phyloP scores from a whole-genome alignment of 208 protist genomes.

The Herpetomonas samuelpessoai region DNA sequence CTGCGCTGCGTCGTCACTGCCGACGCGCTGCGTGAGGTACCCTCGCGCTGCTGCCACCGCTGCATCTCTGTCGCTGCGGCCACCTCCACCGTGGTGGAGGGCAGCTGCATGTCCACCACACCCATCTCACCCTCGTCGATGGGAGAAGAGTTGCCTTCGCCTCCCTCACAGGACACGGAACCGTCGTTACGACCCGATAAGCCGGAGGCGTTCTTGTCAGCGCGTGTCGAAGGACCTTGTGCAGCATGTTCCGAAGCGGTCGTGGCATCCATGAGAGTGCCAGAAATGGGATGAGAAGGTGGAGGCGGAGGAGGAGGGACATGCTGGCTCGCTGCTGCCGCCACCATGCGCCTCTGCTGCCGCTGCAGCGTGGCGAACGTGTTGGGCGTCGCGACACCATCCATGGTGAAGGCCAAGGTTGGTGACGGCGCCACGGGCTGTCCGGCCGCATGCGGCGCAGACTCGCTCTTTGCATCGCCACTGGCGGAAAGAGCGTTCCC shows the following conservation, averaged over 20 bases:
- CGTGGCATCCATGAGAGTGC: too few species aligned
- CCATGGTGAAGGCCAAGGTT: conserved; percentile 37
- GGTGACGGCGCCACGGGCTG: conserved; percentile 7
- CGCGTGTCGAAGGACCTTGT: too few species aligned
- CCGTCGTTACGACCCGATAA: too few species aligned
- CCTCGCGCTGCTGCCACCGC: background rate
- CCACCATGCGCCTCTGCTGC: conserved; percentile 26
- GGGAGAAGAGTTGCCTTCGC: conserved; percentile 1
- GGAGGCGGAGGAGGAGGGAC: too few species aligned
- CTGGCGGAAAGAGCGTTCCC: too few species aligned
- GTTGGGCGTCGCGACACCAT: conserved; percentile 60
- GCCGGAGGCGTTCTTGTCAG: too few species aligned
- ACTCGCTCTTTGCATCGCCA: too few species aligned
- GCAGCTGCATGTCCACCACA: conserved; percentile 18
- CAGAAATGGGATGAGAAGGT: too few species aligned
- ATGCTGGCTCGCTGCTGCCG: background rate
- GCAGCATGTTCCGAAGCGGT: too few species aligned
- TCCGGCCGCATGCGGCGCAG: background rate
- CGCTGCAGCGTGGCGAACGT: conserved; percentile 50
- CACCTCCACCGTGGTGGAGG: conserved; percentile 25
- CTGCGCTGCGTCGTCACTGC: too few species aligned
- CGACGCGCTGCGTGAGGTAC: conserved; percentile 1
- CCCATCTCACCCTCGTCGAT: conserved; percentile 1
- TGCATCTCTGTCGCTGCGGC: conserved; percentile 9
- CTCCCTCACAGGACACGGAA: too few species aligned